Conservation (phyloP, 352 stramenopile species). For the Pythium phragmitis region DNA sequence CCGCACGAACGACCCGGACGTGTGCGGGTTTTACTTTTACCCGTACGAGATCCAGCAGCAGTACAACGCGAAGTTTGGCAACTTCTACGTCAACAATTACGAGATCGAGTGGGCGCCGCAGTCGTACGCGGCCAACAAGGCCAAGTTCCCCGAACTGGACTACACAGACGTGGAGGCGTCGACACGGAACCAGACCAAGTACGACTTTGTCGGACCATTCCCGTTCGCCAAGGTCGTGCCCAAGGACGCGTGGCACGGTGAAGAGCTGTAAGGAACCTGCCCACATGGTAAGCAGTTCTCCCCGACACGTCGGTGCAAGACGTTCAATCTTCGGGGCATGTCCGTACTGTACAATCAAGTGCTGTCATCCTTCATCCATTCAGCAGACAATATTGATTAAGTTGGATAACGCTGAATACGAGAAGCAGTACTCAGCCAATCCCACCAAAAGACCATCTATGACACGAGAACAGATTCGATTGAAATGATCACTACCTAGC, state of each 20-base stretch:
- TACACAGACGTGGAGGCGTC: conserved; percentile 60
- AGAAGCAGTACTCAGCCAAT: no score
- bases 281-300: no score
- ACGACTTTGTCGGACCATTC: conserved; percentile 66
- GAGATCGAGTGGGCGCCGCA: conserved; percentile 64
- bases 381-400: no score
- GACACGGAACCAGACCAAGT: conserved; percentile 63
- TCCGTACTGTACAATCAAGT: no score
- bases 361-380: no score
- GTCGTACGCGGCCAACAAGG: conserved; percentile 60
- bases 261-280: conserved; percentile 11
- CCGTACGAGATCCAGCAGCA: conserved; percentile 64
- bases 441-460: no score
- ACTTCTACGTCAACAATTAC: conserved; percentile 77
- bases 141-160: conserved; percentile 47
- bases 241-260: conserved; percentile 28
- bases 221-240: conserved; percentile 62
- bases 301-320: no score
- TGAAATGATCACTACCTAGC: no score
- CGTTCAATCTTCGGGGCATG: no score
- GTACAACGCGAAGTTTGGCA: conserved; percentile 54
- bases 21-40: conserved; percentile 77
- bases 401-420: no score
- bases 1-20: conserved; percentile 56
- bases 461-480: no score